Evolutionary conservation across 176 grass and related monocot species (phyloP), one percentile per base, ranked within the genome.

Genomic region (Carex pumila): DNA sequence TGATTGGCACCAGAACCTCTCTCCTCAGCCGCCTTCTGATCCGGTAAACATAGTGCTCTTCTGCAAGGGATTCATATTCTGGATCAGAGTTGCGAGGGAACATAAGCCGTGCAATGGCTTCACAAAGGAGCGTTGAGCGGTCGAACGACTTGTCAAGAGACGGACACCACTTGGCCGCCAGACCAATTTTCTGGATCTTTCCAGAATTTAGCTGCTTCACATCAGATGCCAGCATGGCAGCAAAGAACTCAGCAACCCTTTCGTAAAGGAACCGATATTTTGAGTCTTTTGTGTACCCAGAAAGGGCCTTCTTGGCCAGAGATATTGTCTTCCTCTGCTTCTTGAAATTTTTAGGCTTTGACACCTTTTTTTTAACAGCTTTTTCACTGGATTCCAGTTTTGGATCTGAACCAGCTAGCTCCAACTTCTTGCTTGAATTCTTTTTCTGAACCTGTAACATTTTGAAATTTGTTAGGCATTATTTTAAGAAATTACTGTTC

Each of bases 151-250:
- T 89, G 70, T 87, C 84, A 39, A 88, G 79, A 29, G 89, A 84
- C 0, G 89, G 89, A 52, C 86, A 90, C 89, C 89, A 90, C 25
- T 90, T 90, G 55, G 89, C 85, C 3, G 89, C 89, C 19, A 90
- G 81, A 56, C 79, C 80, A 30, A 90, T 74, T 12, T 85, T 73
- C 13, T 60, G 17, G 22, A 53, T 41, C 6, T 84, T 73, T n/a
- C 81, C 81, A 0, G 76, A 76, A 22, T 47, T 63, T 6, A 89
- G 82, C 55, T 73, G 55, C 21, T 71, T 49, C 76, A 89, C 13
- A 65, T 92, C 90, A 11, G 87, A 84, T 36, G 50, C 39, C 3
- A 91, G 86, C 31, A 91, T 55, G 1, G 68, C 83, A 30, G 86
- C 89, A 10, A 91, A 91, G 18, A 84, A 52, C 12, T 91, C 89